Conservation (phyloP, 345 rosid genomes). For the Leavenworthia alabamica region DNA sequence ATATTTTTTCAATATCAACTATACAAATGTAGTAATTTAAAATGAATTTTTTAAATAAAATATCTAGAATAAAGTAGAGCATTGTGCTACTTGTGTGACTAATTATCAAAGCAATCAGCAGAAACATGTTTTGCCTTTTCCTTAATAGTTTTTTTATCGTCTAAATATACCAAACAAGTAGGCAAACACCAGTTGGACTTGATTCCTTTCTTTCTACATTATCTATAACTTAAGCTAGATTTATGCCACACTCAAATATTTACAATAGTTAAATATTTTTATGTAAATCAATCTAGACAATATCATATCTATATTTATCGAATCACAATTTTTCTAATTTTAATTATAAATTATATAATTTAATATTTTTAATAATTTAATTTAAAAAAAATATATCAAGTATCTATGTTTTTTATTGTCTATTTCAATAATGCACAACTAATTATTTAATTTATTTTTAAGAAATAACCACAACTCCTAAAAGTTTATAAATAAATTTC, state of each 20-base stretch:
- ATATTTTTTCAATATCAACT: neutral
- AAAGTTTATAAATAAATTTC: no score
- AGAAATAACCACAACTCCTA: no score
- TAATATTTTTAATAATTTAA: no score
- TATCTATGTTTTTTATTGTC: no score
- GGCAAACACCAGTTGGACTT: constrained; percentile 5
- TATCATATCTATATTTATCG: no score
- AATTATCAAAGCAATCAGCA: constrained; percentile 8
- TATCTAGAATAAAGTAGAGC: neutral
- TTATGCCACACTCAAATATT: neutral
- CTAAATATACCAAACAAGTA: neutral
- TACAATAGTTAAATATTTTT: neutral
- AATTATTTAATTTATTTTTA: no score
- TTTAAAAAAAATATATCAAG: no score
- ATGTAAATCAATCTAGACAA: neutral
- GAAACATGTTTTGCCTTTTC: constrained; percentile 18
- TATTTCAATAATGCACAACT: no score
- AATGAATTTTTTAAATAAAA: neutral
- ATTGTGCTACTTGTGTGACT: neutral
- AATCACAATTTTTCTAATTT: no score
- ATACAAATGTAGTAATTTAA: neutral
- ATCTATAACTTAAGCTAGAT: neutral
- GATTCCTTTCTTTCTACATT: neutral
- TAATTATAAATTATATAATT: no score
- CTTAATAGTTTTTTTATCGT: constrained; percentile 2